A percentile compares a stretch with the other conserved stretches of the same genome.
Conservation (phyloP, 1,139 yeast species). For the Hyphopichia pseudoburtonii region DNA sequence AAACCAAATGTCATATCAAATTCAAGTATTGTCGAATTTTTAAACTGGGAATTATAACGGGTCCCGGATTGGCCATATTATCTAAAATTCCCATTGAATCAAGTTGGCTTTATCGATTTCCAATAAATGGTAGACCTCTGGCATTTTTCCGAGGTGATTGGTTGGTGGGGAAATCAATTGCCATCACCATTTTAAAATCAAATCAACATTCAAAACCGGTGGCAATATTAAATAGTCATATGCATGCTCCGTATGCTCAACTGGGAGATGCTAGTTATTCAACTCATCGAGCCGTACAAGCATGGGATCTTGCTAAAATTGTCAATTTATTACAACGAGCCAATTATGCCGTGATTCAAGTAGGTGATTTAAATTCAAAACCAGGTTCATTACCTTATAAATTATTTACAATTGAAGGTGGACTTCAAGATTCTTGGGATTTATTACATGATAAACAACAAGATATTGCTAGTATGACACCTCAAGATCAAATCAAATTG, state of each 20-base stretch:
- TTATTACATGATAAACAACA: conserved; percentile 47
- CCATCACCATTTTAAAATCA: conserved; percentile 63
- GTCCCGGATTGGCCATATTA: conserved; percentile 88
- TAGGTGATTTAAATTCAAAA: conserved; percentile 88
- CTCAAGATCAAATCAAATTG: conserved; percentile 62
- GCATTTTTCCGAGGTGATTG: conserved; percentile 96
- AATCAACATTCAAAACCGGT: conserved; percentile 57
- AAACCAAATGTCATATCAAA: conserved; percentile 37
- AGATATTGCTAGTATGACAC: conserved; percentile 50
- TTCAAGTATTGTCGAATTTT: conserved; percentile 72
- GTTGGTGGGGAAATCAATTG: conserved; percentile 91
- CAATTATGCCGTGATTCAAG: conserved; percentile 84
- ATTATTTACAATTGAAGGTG: conserved; percentile 68
- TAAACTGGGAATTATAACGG: conserved; percentile 81
- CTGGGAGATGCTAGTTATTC: conserved; percentile 86
- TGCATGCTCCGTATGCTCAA: conserved; percentile 93
- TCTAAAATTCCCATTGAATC: conserved; percentile 82
- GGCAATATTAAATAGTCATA: conserved; percentile 85
- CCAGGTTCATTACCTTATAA: conserved; percentile 85
- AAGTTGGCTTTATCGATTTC: conserved; percentile 78
- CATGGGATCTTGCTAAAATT: conserved; percentile 86
- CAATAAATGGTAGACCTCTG: conserved; percentile 90
- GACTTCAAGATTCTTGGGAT: conserved; percentile 83
- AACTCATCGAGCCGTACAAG: conserved; percentile 91
- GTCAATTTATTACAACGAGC: conserved; percentile 62